Base-by-base conservation (phyloP, 2,329 filamentous ascomycete genomes). In the Nigrospora osmanthi region DNA sequence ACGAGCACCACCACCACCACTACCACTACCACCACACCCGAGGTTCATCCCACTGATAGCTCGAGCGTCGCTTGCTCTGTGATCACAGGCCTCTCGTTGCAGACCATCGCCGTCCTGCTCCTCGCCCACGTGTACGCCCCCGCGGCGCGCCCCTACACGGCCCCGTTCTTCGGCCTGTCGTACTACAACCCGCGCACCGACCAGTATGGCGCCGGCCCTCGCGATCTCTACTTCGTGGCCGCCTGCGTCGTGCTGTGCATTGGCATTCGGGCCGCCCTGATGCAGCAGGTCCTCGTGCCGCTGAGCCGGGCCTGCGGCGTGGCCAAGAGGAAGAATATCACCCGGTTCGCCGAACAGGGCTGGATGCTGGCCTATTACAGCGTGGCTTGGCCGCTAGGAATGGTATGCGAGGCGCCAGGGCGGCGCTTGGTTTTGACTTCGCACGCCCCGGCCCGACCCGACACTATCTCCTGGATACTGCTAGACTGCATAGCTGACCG, bases 291-390 rank as follows among this genome's bases (percentile, higher is more conserved):
- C n/a, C 75, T 96, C 45, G 78, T 79, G 15, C 91, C 91, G 6
- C 67, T 93, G 43, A 89, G 85, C 31, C 80, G 77, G 49, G 67
- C 71, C 42, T 74, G 77, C 47, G 90, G 90, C 19, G 78, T 95
- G 54, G 75, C 76, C 54, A 85, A 83, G 57, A 74, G 72, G 60
- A 95, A 95, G 68, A 78, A 80, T 37, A 70, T 83, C 48, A 78
- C 86, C 39, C 80, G 91, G 46, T 94, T 97, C 66, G 87, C 88
- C 49, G 91, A 97, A 69, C 91, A 97, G 69, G 87, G 83, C 35
- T 97, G 90, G 87, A 73, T 95, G 61, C 69, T 93, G 45, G 66
- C 90, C 40, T 96, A 96, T 68, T 90, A 90, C 64, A 69, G 70
- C 33, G 70, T 83, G 41, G 90, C 89, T 59, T 97, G 88, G 85